Evolutionary conservation across 768 basidiomycete species (phyloP), one percentile per base, ranked within the genome.

Genomic region (Suillus weaverae): DNA sequence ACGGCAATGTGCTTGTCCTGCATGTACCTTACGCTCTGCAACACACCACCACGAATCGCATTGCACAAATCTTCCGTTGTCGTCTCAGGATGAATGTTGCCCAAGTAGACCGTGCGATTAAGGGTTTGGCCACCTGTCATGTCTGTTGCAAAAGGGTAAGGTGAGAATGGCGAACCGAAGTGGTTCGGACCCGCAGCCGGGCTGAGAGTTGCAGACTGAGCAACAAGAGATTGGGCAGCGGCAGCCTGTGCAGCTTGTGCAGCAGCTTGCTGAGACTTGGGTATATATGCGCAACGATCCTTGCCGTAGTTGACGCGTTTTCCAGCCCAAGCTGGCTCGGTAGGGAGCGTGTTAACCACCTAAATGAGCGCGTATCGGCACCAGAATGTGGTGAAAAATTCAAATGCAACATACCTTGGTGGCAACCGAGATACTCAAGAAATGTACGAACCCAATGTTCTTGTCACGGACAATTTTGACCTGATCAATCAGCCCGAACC

Each of bases 381-480:
- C 53, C 11, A 39, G 14, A 39, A 43, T 60, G 11, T 20, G 8
- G 39, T 36, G 13, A 36, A 54, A 14, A 63, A 62, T 38, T n/a
- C 33, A 53, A 48, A 67, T 60, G 67, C 33, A 65, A 77, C 84
- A 10, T 62, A 94, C 94, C 91, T 99, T 98, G 69, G 92, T 96
- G 18, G 97, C 97, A 48, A 93, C 87, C 26, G 91, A 85, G 75
- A 99, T 97, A 76, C 92, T 94, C 72, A 99, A 81, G 82, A 99
- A 99, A 78, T 99, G 97, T 22, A 99, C 95, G 75, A 99, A 99
- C 3, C 96, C 97, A 64, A 99, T 99, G 73, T 97, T 97, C 85
- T 98, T 98, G 81, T 99, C 97, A 66, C 97, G 81, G 60, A 99
- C 97, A 73, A 99, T 98, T 86, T 99, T 99, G 75, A 99, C 96